Conservation (phyloP, 345 rosid genomes). For the Eucalyptus leucophloia region DNA sequence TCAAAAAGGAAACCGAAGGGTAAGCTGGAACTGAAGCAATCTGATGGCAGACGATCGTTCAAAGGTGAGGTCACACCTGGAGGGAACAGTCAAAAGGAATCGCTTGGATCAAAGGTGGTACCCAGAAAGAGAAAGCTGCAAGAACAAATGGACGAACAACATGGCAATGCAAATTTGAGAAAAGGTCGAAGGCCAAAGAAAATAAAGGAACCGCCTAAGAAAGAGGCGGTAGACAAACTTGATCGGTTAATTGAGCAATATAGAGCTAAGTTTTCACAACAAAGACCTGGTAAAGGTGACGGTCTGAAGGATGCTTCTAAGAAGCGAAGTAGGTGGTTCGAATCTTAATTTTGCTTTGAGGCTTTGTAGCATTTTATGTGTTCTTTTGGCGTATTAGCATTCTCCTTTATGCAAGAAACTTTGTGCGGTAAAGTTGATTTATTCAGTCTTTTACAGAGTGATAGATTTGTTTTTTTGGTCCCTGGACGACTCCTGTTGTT, state of each 20-base stretch:
- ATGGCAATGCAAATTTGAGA: conserved; percentile 4
- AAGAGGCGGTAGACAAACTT: conserved; percentile 47
- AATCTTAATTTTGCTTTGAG: conserved; percentile 7
- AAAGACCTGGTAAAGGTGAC: conserved; percentile 21
- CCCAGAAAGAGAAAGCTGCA: conserved; percentile 26
- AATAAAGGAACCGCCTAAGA: conserved; percentile 31
- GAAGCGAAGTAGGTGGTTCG: conserved; percentile 54
- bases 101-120: neutral
- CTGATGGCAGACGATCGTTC: neutral
- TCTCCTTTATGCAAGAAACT: neutral
- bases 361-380: neutral
- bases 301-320: conserved; percentile 28
- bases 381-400: neutral
- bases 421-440: neutral
- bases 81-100: neutral
- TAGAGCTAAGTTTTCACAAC: conserved; percentile 54
- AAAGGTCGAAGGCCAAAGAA: conserved; percentile 29
- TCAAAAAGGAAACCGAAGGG: neutral
- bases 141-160: conserved; percentile 4
- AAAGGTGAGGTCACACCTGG: neutral
- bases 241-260: conserved; percentile 64
- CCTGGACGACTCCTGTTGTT: neutral
- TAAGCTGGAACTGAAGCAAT: neutral
- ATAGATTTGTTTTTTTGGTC: neutral
- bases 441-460: neutral